These are phyloP conservation scores for Alternaria rosae DNA, from an alignment of 2,329 filamentous ascomycete genomes.

Conservation along the genomic window DNA sequence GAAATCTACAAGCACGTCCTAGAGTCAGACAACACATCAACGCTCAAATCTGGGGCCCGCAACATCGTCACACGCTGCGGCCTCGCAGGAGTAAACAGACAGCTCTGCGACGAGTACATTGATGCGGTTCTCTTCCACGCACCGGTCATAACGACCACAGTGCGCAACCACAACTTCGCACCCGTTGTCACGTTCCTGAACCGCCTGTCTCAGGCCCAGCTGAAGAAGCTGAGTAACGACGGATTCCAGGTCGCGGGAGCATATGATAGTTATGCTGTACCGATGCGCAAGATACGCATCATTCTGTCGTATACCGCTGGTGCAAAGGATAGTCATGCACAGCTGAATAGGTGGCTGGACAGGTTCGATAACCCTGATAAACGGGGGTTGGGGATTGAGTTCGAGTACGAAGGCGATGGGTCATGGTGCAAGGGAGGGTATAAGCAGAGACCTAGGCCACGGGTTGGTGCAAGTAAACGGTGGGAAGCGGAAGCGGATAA, in stretches of 20 bases:
- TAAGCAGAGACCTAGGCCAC: conserved; percentile 3
- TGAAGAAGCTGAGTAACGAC: neutral
- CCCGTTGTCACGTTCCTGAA: conserved; percentile 27
- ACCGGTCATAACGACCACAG: conserved; percentile 17
- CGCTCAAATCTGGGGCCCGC: conserved; percentile 3
- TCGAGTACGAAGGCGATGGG: conserved; percentile 9
- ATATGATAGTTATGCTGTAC: neutral
- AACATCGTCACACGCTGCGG: conserved; percentile 19
- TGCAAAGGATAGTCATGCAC: conserved; percentile 11
- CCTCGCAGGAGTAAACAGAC: conserved; percentile 17
- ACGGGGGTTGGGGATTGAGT: conserved; percentile 12
- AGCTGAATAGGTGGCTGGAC: conserved; percentile 20
- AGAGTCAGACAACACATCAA: neutral
- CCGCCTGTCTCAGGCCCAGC: conserved; percentile 19
- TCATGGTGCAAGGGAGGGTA: conserved; percentile 4
- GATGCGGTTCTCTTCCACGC: conserved; percentile 23
- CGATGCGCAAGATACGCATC: conserved; percentile 11
- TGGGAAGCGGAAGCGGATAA: conserved; percentile 3
- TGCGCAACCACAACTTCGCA: conserved; percentile 27
- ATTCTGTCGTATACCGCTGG: conserved; percentile 9
- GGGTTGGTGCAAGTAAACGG: neutral
- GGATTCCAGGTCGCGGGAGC: neutral
- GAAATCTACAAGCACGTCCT: conserved; percentile 27
- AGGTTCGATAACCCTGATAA: conserved; percentile 14
- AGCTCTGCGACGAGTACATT: conserved; percentile 21